Evolutionary conservation across 495 filamentous ascomycete genomes (phyloP), one percentile per base, ranked within the genome.

Genomic region (Aspergillus saccharolyticus): DNA sequence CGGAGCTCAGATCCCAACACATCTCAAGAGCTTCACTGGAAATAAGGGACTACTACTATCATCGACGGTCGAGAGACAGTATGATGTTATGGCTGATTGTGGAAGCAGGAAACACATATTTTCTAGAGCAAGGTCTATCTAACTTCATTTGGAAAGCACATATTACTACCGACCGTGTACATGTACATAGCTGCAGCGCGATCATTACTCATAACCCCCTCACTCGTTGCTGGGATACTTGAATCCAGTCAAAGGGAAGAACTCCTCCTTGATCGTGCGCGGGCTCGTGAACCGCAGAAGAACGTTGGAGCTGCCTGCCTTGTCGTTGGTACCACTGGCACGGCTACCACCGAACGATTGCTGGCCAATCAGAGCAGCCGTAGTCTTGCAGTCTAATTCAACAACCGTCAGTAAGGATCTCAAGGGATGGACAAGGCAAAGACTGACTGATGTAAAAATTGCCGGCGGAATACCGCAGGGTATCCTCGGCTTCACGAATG

Each of bases 231-330:
- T 90, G 21, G 87, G 87, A 69, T 93, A 93, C 44, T 53, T 71
- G 45, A 89, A 88, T 61, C 77, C 75, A 5, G 75, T 68, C 39
- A 82, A 78, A 1, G 77, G 70, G 60, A 78, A 76, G 61, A 90
- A 91, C 74, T 91, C 87, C 78, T 91, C 89, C 82, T 91, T 92
- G 64, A 91, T 85, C 57, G 84, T 83, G 54, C 89, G 75, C 53
- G 81, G 77, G 67, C 86, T 89, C 14, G 89, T 85, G 59, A 91
- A 93, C 39, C 89, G 76, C 30, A 76, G 76, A 54, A 93, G 61
- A 28, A 88, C 68, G 60, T 81, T 82, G 53, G 78, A 74, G 69
- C 84, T 89, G 17, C 89, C 89, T 15, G 88, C 88, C 78, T 91
- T 91, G 70, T 93, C 89, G 62, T 90, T 90, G 5, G 89, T 93